A percentile compares a stretch with the other conserved stretches of the same genome.
Evolutionary conservation across 805 yeast genomes (phyloP).

Genomic region (Sugiyamaella floridensis): DNA sequence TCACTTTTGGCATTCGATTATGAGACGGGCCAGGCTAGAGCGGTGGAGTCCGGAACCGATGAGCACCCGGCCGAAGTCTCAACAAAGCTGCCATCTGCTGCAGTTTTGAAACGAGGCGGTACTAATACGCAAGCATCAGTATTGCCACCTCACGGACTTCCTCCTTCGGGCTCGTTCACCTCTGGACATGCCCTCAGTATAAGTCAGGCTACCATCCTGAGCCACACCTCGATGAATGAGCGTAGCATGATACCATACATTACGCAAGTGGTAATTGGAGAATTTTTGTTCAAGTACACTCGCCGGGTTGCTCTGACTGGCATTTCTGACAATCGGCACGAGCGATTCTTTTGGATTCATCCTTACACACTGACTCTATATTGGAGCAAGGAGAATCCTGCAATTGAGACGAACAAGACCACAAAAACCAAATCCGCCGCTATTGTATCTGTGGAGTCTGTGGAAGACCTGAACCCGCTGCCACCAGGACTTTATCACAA

Average conservation of each 20-base stretch:
- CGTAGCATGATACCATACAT: constrained; percentile 74
- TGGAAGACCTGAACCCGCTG: constrained; percentile 76
- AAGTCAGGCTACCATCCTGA: constrained; percentile 21
- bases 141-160: background rate
- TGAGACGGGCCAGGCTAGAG: background rate
- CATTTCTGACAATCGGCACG: constrained; percentile 75
- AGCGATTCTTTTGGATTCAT: constrained; percentile 92
- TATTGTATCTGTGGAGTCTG: constrained; percentile 68
- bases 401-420: constrained; percentile 45
- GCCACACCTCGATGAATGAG: constrained; percentile 26
- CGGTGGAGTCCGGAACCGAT: background rate
- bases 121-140: background rate
- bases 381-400: constrained; percentile 83
- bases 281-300: constrained; percentile 77
- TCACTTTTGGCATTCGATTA: background rate
- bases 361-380: constrained; percentile 86
- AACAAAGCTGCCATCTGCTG: background rate
- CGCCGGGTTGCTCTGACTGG: constrained; percentile 59
- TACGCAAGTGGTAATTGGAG: constrained; percentile 92
- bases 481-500: constrained; percentile 86
- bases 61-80: background rate
- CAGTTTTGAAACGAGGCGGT: background rate
- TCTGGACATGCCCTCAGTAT: background rate
- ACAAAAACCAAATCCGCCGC: constrained; percentile 73
- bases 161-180: background rate